Conservation (phyloP, 768 basidiomycete species). For the Kwoniella newhampshirensis region DNA sequence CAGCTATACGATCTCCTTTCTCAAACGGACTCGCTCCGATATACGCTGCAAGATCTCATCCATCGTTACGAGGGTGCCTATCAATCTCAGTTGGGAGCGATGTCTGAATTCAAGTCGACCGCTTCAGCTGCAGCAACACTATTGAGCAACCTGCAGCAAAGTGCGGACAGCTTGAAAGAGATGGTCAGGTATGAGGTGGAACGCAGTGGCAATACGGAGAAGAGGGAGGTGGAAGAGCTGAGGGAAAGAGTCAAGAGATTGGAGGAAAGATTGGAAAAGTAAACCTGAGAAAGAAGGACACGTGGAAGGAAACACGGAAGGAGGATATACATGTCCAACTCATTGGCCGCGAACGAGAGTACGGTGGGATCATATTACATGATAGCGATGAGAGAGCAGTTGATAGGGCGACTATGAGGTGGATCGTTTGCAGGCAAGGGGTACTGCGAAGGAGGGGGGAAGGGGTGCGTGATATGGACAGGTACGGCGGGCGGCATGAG, state of each 20-base stretch:
- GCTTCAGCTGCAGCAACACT: constrained; percentile 29
- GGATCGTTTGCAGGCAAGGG: too few species aligned
- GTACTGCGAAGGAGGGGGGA: too few species aligned
- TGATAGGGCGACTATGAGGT: too few species aligned
- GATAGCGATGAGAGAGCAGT: too few species aligned
- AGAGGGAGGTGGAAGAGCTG: constrained; percentile 42
- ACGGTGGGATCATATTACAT: too few species aligned
- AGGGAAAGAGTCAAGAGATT: constrained; percentile 43
- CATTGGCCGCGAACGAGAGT: too few species aligned
- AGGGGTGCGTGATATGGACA: too few species aligned
- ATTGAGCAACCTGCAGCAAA: constrained; percentile 33
- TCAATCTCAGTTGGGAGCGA: constrained; percentile 19
- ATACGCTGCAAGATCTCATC: constrained; percentile 31
- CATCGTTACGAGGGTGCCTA: constrained; percentile 32
- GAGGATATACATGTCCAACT: too few species aligned
- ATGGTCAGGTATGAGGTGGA: constrained; percentile 49
- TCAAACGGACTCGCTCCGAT: constrained; percentile 29
- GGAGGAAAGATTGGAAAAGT: constrained; percentile 30
- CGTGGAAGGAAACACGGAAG: too few species aligned
- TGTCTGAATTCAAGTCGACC: constrained; percentile 38
- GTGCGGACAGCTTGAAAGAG: constrained; percentile 42
- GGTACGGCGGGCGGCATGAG: too few species aligned
- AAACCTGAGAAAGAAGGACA: constrained; percentile 2
- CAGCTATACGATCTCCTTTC: constrained; percentile 38
- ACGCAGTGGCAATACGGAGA: constrained; percentile 6